Evolutionary conservation across 2,329 filamentous ascomycete species (phyloP), one percentile per base, ranked within the genome.

Genomic region (Paraphoma sp.): DNA sequence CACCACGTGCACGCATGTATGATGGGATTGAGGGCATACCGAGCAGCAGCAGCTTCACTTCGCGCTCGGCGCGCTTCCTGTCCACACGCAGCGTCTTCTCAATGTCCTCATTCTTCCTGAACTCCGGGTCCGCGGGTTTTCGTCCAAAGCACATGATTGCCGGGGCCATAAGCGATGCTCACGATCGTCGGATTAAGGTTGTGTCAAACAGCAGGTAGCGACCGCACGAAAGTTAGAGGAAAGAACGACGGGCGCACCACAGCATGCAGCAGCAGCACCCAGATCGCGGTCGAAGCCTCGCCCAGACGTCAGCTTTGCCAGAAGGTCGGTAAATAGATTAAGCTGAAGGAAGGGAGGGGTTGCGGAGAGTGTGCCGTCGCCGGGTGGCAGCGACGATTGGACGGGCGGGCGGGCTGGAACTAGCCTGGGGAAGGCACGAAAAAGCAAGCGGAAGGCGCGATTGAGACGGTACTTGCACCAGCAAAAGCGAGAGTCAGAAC

Each of bases 11-110:
- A 79, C 72, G 54, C n/a, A 36, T 31, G 54, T 45, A 23, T 29
- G 23, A 23, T 31, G 48, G 14, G n/a, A 14, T 45, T 29, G 14
- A 41, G 50, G 40, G 52, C 86, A 64, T 84, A 97, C 94, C 94
- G 63, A 99, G 84, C 66, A 99, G 83, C 67, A 99, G 82, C 63
- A 99, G 88, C 84, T 98, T 99, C 72, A 98, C 92, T 74, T 97
- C 93, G 73, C 89, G 90, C 54, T 89, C 82, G 83, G 95, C 84
- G 65, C 85, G 85, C 85, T 95, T 97, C 81, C 94, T 92, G 81
- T 98, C 95, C 68, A 88, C 86, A 60, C 91, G 89, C 69, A 99
- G 86, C 70, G 87, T 81, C 79, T 90, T 91, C 75, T 99, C 95
- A 68, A 99, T 93, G 76, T 95, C 92, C 67, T 75, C 86, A 77